Evolutionary conservation across 2,329 filamentous ascomycete species (phyloP), one percentile per base, ranked within the genome.

Genomic region (Ceratocystis smalleyi): DNA sequence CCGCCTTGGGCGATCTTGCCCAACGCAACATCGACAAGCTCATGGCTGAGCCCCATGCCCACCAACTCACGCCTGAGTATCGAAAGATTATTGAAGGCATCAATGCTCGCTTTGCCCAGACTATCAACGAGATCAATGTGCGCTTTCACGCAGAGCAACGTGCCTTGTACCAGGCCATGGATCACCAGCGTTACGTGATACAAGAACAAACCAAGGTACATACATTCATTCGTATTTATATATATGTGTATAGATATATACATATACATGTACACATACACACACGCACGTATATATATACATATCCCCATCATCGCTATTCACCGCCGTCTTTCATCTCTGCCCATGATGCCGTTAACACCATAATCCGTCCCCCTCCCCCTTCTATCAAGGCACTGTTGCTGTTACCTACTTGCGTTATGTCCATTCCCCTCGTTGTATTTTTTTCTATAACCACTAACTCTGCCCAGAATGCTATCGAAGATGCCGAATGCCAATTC

Each of bases 1-100:
- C 82, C 17, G 79, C 83, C 8, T 76, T 88, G 15, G 82, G 84
- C 66, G 84, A 88, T 70, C 76, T 89, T 22, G 83, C 84, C 19
- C 80, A 83, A 63, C 78, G 83, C 43, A 80, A 76, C 62, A 74
- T 86, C 65, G 80, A 83, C 60, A 77, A 79, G 66, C 74, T 88
- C 66, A 76, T 83, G 67, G 75, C 79, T 60, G 77, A 83, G 62
- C 76, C 80, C 6, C 73, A 79, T 7, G 76, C 75, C 57, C 77
- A 84, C 73, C 78, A 80, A 70, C 72, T 79, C 67, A 78, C 77
- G 12, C 74, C 77, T 5, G 81, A 85, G 70, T 83, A 82, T 71
- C 68, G 74, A 8, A 72, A 75, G 19, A 74, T 86, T 64, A 76
- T 79, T 68, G 71, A 74, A 2, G 76, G 82, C 67, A 77, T 89